Base-by-base conservation (phyloP, 148 eudicot species). In the Vaccinium vitisidaea region DNA sequence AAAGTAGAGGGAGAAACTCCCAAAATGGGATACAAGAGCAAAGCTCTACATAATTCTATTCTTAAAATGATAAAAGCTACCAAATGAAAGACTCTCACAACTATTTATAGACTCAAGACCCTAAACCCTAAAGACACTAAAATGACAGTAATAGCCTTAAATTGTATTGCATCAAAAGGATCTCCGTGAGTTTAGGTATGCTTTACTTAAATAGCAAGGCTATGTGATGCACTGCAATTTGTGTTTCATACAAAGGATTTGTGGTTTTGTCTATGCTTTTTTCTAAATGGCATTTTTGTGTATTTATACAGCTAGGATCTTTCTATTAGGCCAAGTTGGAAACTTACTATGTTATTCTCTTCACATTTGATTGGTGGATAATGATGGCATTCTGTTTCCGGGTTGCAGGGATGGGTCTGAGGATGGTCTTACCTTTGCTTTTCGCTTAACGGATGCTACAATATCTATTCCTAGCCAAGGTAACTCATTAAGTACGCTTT, bases 381-480 rank as follows among this genome's bases (percentile, higher is more conserved):
- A 54, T 69, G 53, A 55, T 55, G 46, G 82, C 83, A 6, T 80
- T 43, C 36, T 82, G 30, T 36, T 87, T 83, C 27, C 83, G 71
- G 50, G 46, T 83, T 79, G 50, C 94, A 97, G 99, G 91, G 92
- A 91, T 90, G 97, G 92, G 80, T 91, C 98, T 23, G 96, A 97
- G 83, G 98, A 94, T 88, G 93, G 98, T 88, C 91, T 97, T 77
- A 95, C 96, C 19, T 97, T 97, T 89, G 95, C 98, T 84, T 97
- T 97, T 86, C 99, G 95, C 85, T 95, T 97, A 84, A 91, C 95
- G 32, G 99, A 97, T 90, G 90, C 98, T 84, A 90, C 95, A 59
- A 76, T 89, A 83, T 92, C 97, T 30, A 52, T 91, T 88, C 93
- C 98, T 82, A 94, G 88, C 85, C 98, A 97, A 88, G 99, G 99